Base-by-base conservation (phyloP, 495 filamentous ascomycete species). In the Penicillium nucicola region DNA sequence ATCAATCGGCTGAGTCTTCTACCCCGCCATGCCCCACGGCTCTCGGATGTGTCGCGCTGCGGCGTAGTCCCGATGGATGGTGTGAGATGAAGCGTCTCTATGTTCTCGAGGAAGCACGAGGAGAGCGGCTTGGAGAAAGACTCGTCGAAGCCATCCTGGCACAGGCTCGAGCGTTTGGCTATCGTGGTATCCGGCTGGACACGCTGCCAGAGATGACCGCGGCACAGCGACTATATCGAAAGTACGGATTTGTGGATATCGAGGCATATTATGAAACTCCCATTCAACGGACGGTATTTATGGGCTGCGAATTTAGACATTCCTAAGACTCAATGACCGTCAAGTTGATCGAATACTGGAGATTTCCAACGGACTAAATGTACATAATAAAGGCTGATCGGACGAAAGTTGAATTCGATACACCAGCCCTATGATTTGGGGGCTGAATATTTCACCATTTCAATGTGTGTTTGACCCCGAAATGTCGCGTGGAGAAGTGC, bases 61-160 rank as follows among this genome's bases (percentile, higher is more conserved):
- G 56, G 3, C 20, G 36, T 1, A 58, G 43, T 30, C 19, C 53
- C 1, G 53, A 55, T 14, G 43, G 49, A n/a, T 72, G 59, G 58
- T 83, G 80, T 61, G 82, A 86, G 50, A 77, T 84, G 74, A 84
- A 85, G 57, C 69, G 82, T 0, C 68, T 86, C 0, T 85, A 80
- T 51, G 68, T 80, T 15, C 38, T 62, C 1, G 74, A 74, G 0
- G 51, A 61, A 37, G 72, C 66, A 8, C 70, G 82, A 9, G 75
- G 78, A 6, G 43, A 69, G 11, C 77, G 77, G 0, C 47, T 83
- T 2, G 83, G 82, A 3, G 62, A 61, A 28, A 56, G 53, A 14
- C 61, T 85, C 14, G 64, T 80, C 1, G 55, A 67, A 18, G 66
- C 62, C 5, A 69, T 77, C 12, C 46, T 83, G 5, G 60, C 60